Evolutionary conservation across 106 monocot species (phyloP).

Genomic region (Narthecium ossifragum): DNA sequence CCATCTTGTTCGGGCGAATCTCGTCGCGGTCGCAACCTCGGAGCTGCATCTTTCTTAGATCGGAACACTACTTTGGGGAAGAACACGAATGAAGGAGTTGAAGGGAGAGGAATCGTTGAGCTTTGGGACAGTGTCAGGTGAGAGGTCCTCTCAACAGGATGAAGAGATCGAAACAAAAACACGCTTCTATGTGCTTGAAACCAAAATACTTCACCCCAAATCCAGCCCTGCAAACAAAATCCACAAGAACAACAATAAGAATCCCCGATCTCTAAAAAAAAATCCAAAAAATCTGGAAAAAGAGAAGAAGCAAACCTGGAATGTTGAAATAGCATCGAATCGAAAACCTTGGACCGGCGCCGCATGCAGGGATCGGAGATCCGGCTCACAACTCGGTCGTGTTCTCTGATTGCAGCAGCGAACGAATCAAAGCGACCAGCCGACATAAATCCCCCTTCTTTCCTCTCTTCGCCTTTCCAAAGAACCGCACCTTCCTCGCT

Average conservation of each 20-base stretch:
- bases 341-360: background rate
- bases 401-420: background rate
- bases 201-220: conserved; percentile 45
- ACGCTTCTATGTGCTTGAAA: conserved; percentile 29
- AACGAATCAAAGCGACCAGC: background rate
- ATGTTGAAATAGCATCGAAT: background rate
- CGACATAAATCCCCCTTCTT: conserved; percentile 2
- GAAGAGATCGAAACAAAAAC: conserved; percentile 9
- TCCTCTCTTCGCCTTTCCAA: background rate
- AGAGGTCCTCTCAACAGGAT: conserved; percentile 16
- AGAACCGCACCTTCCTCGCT: background rate
- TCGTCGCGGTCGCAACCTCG: conserved; percentile 24
- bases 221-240: conserved; percentile 29
- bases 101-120: background rate
- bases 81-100: conserved; percentile 1
- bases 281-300: background rate
- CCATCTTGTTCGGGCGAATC: conserved; percentile 15
- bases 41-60: background rate
- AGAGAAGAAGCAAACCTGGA: background rate
- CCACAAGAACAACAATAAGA: background rate
- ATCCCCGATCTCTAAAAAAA: background rate
- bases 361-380: background rate
- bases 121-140: conserved; percentile 10
- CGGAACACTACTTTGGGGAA: background rate
- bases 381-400: background rate